Evolutionary conservation across 495 filamentous ascomycete species (phyloP).

Genomic region (Neurospora cerealis): DNA sequence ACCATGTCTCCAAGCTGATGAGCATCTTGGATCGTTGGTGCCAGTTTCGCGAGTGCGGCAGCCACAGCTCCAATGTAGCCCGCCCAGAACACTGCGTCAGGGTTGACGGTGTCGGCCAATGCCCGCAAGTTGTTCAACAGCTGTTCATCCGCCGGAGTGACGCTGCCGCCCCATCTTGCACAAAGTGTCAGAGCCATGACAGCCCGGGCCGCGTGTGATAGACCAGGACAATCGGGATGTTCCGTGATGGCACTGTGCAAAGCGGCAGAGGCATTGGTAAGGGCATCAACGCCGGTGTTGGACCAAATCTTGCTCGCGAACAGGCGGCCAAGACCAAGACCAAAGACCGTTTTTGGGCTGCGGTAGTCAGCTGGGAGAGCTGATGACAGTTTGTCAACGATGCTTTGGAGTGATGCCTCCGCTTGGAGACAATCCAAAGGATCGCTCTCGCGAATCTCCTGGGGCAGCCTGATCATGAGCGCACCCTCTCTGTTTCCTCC

Average conservation of each 20-base stretch:
- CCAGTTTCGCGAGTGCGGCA: conserved; percentile 20
- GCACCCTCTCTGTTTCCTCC: conserved; percentile 80
- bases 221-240: conserved; percentile 56
- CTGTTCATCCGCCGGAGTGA: conserved; percentile 40
- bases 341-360: conserved; percentile 34
- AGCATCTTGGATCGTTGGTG: conserved; percentile 22
- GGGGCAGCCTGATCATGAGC: conserved; percentile 56
- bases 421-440: conserved; percentile 43
- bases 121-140: conserved; percentile 29
- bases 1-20: conserved; percentile 14
- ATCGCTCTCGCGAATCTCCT: conserved; percentile 46
- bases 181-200: conserved; percentile 64
- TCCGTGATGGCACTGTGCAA: conserved; percentile 65
- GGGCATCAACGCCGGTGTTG: conserved; percentile 30
- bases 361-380: conserved; percentile 41
- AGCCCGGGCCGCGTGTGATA: conserved; percentile 61
- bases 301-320: conserved; percentile 37
- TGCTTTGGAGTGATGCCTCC: conserved; percentile 28
- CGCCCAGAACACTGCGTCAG: conserved; percentile 33
- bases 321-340: conserved; percentile 28
- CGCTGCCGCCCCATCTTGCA: conserved; percentile 62
- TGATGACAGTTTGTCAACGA: conserved; percentile 42
- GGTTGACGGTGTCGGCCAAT: conserved; percentile 20
- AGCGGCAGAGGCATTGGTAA: conserved; percentile 53
- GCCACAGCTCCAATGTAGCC: conserved; percentile 34